These are phyloP conservation scores for Erythrophleum fordii DNA, from an alignment of 306 rosid genomes.

Conservation along the genomic window DNA sequence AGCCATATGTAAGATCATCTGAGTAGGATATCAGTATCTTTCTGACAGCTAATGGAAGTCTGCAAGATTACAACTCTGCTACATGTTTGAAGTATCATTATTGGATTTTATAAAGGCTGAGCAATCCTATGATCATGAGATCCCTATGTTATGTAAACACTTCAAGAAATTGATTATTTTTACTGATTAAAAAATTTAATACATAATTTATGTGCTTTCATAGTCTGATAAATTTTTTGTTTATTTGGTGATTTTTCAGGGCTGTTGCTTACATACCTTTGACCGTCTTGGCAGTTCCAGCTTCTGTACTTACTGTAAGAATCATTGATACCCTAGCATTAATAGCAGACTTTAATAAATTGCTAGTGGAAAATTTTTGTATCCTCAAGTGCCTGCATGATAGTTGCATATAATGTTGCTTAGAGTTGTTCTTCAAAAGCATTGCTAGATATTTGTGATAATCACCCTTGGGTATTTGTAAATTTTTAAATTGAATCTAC, in stretches of 20 bases:
- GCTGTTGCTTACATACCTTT: constrained; percentile 82
- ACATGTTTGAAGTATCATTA: background rate
- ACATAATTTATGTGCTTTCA: background rate
- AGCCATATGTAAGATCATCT: background rate
- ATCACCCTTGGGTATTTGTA: background rate
- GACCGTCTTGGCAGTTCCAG: constrained; percentile 91
- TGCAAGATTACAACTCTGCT: background rate
- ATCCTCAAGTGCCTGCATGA: background rate
- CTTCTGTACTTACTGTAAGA: constrained; percentile 88
- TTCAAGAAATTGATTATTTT: background rate
- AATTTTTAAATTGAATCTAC: constrained; percentile 11
- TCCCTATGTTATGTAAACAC: background rate
- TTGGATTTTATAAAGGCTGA: background rate
- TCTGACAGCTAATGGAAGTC: background rate
- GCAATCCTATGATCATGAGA: background rate
- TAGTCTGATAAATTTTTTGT: constrained; percentile 12
- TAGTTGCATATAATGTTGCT: constrained; percentile 7
- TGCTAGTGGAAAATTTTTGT: background rate
- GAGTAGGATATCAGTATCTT: background rate
- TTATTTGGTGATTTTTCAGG: constrained; percentile 57
- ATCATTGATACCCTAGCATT: constrained; percentile 19
- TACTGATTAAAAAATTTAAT: background rate
- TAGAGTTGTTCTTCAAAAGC: constrained; percentile 5
- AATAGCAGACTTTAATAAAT: constrained; percentile 1
- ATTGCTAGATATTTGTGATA: constrained; percentile 15